Percentiles rank a stretch among this genome's conserved stretches.
Conservation (phyloP, 495 filamentous ascomycete genomes). For the Annulohypoxylon bovei region DNA sequence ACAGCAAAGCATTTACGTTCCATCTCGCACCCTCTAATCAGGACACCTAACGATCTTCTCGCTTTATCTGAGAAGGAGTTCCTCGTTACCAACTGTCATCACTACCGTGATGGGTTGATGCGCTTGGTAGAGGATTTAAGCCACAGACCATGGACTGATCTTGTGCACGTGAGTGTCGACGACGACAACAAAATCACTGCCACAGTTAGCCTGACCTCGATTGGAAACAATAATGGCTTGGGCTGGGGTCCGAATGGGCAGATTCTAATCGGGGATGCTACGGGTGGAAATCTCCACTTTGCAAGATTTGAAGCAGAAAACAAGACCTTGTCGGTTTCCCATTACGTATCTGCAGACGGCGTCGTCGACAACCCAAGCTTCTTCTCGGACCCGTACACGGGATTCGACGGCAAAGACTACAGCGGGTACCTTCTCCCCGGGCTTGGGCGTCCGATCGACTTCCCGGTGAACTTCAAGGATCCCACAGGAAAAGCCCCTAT, state of each 20-base stretch:
- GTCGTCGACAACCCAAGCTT: constrained; percentile 68
- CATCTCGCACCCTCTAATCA: constrained; percentile 58
- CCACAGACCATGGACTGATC: constrained; percentile 47
- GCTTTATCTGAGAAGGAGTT: constrained; percentile 59
- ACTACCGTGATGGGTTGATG: constrained; percentile 58
- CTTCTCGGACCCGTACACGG: constrained; percentile 62
- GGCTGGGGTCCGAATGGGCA: constrained; percentile 62
- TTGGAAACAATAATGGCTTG: constrained; percentile 67
- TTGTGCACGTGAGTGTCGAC: constrained; percentile 42
- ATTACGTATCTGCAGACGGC: constrained; percentile 54
- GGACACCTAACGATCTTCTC: constrained; percentile 70
- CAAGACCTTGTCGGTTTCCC: constrained; percentile 54
- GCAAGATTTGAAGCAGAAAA: constrained; percentile 28
- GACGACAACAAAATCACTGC: constrained; percentile 52
- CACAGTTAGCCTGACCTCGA: constrained; percentile 50
- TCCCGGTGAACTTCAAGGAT: constrained; percentile 48
- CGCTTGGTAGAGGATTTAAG: constrained; percentile 54
- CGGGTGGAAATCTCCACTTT: constrained; percentile 41
- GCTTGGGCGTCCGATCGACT: constrained; percentile 51
- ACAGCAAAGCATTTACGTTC: constrained; percentile 53
- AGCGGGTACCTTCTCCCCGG: constrained; percentile 67
- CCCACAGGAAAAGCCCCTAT: constrained; percentile 54
- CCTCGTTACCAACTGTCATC: constrained; percentile 71
- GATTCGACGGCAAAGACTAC: constrained; percentile 65
- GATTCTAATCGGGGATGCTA: constrained; percentile 58